Percentiles rank a stretch among this genome's conserved stretches.
phyloP scores from a whole-genome alignment of 495 filamentous ascomycete genomes.

The Neurospora sp. region DNA sequence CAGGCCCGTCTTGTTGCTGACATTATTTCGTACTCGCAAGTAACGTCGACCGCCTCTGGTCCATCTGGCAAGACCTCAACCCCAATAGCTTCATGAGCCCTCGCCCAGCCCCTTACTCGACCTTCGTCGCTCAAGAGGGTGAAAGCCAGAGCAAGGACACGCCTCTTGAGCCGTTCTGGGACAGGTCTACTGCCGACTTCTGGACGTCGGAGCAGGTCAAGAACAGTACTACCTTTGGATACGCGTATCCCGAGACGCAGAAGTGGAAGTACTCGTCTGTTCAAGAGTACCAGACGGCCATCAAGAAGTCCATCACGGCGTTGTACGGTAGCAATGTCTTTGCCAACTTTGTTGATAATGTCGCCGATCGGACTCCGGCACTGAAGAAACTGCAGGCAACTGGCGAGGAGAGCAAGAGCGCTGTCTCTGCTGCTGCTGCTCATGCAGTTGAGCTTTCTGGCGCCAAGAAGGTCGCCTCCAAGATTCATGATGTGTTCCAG shows the following conservation, averaged over 20 bases:
- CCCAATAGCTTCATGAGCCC: constrained; percentile 46
- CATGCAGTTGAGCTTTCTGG: not conserved
- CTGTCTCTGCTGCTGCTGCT: not conserved
- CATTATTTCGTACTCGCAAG: not conserved
- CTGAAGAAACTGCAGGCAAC: not conserved
- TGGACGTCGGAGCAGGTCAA: constrained; percentile 36
- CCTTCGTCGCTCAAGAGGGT: constrained; percentile 38
- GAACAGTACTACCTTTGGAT: constrained; percentile 36
- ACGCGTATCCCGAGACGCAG: constrained; percentile 50
- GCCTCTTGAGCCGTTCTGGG: constrained; percentile 36
- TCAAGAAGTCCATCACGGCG: constrained; percentile 7
- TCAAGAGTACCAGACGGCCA: constrained; percentile 6
- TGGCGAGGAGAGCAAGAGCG: not conserved
- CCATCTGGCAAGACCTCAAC: constrained; percentile 63
- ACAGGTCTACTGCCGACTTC: constrained; percentile 27
- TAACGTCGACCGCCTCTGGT: constrained; percentile 53
- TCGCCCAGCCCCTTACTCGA: constrained; percentile 34
- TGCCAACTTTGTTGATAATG: constrained; percentile 12
- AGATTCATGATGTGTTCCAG: not conserved
- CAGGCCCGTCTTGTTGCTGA: not conserved
- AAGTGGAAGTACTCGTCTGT: constrained; percentile 10
- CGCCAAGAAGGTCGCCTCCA: not conserved
- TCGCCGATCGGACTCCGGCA: constrained; percentile 2
- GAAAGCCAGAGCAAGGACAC: constrained; percentile 28
- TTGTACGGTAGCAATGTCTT: constrained; percentile 21